Evolutionary conservation across 148 eudicot genomes (phyloP), one percentile per base, ranked within the genome.

Genomic region (Talinum fruticosum): DNA sequence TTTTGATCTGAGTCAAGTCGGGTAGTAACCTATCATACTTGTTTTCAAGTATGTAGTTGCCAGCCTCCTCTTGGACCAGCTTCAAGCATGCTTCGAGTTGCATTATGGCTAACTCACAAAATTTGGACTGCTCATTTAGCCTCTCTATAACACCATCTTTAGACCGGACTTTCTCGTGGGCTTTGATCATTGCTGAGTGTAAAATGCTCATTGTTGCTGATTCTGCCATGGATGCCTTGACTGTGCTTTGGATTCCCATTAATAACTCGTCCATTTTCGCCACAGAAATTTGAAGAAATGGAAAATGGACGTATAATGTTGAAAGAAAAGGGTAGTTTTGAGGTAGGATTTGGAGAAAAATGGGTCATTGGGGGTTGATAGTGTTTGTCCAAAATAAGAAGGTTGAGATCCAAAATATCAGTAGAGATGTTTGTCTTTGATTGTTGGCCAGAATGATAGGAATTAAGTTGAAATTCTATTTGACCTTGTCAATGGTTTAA

Each of bases 31-130:
- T 87, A 28, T 80, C 85, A 10, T 87, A 83, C 44, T 51, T 90
- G 77, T 24, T 84, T 64, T 90, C 88, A 0, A 78, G 83, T 49
- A 82, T 77, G 15, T 49, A 29, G 38, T 76, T 24, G 0, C 87
- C 86, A 0, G 75, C 81, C 74, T 86, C 89, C 59, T 89, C 89
- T 80, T 87, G 84, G n/a, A 92, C 77, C 34, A 89, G 79, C 30
- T 76, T 76, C 23, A 84, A 35, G 62, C 90, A 84, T 14, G 86
- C 90, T 53, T 89, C 86, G 10, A 90, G 85, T 10, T 87, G 84
- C 77, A 92, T 84, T 37, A 90, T 83, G 26, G 97, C 90, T 38
- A 92, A 81, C 71, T 92, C 92, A 67, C 88, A 92, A 71, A 92
- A 90, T 41, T 83, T 92, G 4, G 97, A 90, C 78, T 82, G 85